These are phyloP conservation scores for Penicillium sp. DNA, from an alignment of 2,329 filamentous ascomycete species.

Conservation along the genomic window DNA sequence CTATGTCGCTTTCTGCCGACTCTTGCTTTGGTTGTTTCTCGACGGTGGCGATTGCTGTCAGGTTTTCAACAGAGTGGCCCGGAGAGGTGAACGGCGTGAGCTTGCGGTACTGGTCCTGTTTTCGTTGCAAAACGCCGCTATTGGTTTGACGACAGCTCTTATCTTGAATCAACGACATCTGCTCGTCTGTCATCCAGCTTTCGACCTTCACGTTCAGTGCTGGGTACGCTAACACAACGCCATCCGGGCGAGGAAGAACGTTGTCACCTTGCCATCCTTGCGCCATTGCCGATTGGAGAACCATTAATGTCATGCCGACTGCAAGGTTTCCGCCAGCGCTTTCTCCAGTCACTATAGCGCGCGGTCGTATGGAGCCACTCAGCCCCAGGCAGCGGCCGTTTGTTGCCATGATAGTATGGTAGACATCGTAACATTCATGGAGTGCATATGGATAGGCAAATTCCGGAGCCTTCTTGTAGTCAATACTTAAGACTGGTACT, in stretches of 20 bases:
- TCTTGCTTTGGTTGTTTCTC: constrained; percentile 17
- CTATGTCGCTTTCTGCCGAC: constrained; percentile 23
- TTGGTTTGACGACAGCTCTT: constrained; percentile 77
- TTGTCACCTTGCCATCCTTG: constrained; percentile 59
- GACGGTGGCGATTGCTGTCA: constrained; percentile 22
- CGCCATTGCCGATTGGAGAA: constrained; percentile 71
- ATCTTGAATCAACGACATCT: constrained; percentile 91
- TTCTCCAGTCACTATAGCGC: constrained; percentile 74
- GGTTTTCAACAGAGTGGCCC: constrained; percentile 73
- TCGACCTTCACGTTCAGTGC: constrained; percentile 95
- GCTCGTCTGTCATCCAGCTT: constrained; percentile 98
- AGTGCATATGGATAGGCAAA: constrained; percentile 82
- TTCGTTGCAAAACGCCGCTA: constrained; percentile 73
- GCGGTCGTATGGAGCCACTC: constrained; percentile 65
- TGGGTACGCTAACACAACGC: constrained; percentile 84
- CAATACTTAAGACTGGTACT: constrained; percentile 83
- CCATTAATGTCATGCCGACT: constrained; percentile 81
- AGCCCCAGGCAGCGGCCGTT: constrained; percentile 76
- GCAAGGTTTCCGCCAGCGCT: constrained; percentile 82
- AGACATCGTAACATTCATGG: constrained; percentile 86
- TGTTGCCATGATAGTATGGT: constrained; percentile 70
- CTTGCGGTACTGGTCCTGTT: constrained; percentile 85
- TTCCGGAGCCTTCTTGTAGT: constrained; percentile 87
- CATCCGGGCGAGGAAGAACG: constrained; percentile 72
- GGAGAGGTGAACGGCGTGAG: constrained; percentile 74